Base-by-base conservation (phyloP, 192 early-diverging fungal genomes). In the Entrophospora sp. region DNA sequence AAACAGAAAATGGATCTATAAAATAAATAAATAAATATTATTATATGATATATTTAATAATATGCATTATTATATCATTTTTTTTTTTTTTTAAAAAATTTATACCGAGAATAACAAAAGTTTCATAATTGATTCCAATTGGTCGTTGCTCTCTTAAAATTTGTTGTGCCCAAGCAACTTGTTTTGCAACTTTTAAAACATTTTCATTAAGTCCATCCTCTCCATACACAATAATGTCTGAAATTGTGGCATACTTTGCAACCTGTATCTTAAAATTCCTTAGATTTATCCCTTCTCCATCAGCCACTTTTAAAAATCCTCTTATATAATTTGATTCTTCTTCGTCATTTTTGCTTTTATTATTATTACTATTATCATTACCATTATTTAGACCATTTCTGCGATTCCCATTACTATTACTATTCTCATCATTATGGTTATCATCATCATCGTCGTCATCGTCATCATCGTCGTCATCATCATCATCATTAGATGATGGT, bases 191-290 rank as follows among this genome's bases (percentile, higher is more conserved):
- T 16, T 71, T 52, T 28, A 75, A 27, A 32, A 73, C 62, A 20
- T 38, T 30, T 18, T 59, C 42, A 42, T 71, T 61, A 10, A 68
- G 22, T 5, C 74, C 77, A 18, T 77, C 64, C 27, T 71, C 65
- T 4, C 74, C 70, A 66, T 79, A 82, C 22, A 82, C 45, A 16
- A 82, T 59, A 27, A 82, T 69, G 56, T 82, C 80, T 14, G 71
- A 75, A 18, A 82, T 51, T 2, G 78, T 71, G 12, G 76, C 80
- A 53, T 79, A 82, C 38, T 78, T 66, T 25, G 70, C 68, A 12
- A 77, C 73, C 38, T 82, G 80, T 37, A 79, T 77, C 48, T 73
- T 79, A 60, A 82, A 82, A 69, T 82, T 82, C 27, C 80, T 69
- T 55, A 82, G 68, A 52, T 82, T 77, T 69, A 82, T 77, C 20